phyloP scores from a whole-genome alignment of 371 early-diverging fungal species.

The Lichtheimia ramosa region DNA sequence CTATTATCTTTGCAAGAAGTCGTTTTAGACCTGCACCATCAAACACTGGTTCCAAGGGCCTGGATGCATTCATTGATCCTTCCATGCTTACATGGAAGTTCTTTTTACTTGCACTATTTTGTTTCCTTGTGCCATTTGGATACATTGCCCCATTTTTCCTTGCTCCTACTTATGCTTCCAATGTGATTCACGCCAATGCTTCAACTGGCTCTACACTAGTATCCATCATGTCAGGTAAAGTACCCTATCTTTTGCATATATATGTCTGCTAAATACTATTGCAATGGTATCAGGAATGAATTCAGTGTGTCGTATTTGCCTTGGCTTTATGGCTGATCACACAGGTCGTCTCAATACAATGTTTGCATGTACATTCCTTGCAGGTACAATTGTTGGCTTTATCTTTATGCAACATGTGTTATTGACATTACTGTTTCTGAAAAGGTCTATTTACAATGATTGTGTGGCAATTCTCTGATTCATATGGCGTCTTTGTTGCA shows the following conservation, averaged over 20 bases:
- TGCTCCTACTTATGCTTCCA: slow-evolving; percentile 17
- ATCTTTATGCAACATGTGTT: background rate
- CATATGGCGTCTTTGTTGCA: slow-evolving; percentile 38
- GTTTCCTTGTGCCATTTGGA: slow-evolving; percentile 45
- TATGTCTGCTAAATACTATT: too few species aligned
- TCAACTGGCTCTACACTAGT: slow-evolving; percentile 12
- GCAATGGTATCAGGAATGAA: slow-evolving; percentile 13
- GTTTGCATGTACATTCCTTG: slow-evolving; percentile 16
- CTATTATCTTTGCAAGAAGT: slow-evolving; percentile 30
- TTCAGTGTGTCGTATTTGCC: slow-evolving; percentile 18
- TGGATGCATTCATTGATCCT: slow-evolving; percentile 16
- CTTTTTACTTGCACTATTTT: slow-evolving; percentile 30
- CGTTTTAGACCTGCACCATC: slow-evolving; percentile 30
- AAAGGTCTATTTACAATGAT: slow-evolving; percentile 11
- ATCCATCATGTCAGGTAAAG: slow-evolving; percentile 23
- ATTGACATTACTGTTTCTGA: background rate
- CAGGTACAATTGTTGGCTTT: background rate
- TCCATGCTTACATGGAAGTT: slow-evolving; percentile 17
- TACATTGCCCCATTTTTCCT: slow-evolving; percentile 31
- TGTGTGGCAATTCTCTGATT: slow-evolving; percentile 8
- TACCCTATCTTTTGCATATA: too few species aligned
- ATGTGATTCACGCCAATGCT: slow-evolving; percentile 2
- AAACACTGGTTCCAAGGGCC: background rate
- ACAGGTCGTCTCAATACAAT: slow-evolving; percentile 20
- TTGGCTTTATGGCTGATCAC: slow-evolving; percentile 34